Base-by-base conservation (phyloP, 352 stramenopile species). In the Phytophthora idaei region DNA sequence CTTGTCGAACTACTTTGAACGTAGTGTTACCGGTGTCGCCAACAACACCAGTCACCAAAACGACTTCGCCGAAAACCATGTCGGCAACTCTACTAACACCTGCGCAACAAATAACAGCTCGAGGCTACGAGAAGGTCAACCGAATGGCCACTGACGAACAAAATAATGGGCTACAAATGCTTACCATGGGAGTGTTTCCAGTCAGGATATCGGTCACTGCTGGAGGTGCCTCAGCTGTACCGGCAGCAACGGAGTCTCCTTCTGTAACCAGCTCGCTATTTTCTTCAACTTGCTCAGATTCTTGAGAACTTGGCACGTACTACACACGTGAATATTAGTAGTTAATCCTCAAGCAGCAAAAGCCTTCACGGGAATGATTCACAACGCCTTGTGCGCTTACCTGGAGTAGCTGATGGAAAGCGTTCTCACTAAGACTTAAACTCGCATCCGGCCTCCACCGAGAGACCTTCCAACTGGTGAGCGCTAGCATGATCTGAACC, bases 381-480 rank as follows among this genome's bases (percentile, higher is more conserved):
- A 21, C 31, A 4, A 45, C 36, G 41, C n/a, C 6, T 10, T 7
- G 34, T 39, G 39, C 48, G 27, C 56, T 52, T 59, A 81, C 76
- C 73, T 76, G 52, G 7, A 74, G 73, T 5, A 84, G 57, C 37
- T 80, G 67, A 37, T 84, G 76, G 34, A 74, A 76, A n/a, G 54
- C 39, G 21, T 76, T 73, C 21, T 86, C 78, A 29, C 51, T 70
- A 14, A 59, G 61, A 11, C 51, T 69, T 11, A 49, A 49, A 45
- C 32, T 49, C 2, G 25, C 49, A 2, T 31, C 39, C 15, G 57
- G 59, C 10, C 67, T 41, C 78, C 73, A 83, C 5, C 55, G 73
- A 53, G 75, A 85, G 4, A 89, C 41, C 44, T 90, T 92, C 81
- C 80, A 90, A 5, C 81, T 74, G 7, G 83, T 90, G 31, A 92